These are phyloP conservation scores for Metschnikowia aberdeeniae DNA, from an alignment of 805 yeast species.

Conservation along the genomic window DNA sequence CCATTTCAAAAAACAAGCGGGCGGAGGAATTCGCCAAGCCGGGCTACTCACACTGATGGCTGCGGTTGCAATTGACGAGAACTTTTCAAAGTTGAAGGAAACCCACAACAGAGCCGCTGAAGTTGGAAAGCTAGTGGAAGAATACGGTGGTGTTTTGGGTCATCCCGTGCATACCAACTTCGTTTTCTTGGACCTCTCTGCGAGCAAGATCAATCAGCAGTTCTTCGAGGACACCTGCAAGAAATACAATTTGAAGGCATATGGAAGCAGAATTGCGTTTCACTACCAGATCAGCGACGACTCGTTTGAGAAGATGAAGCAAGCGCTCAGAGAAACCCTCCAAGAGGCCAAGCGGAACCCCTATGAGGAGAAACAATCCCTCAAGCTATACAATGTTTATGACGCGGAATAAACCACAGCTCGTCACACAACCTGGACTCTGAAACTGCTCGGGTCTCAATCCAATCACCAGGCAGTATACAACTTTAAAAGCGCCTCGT, in stretches of 20 bases:
- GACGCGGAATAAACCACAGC: neutral
- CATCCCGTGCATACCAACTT: slow-evolving; percentile 41
- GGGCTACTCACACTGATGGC: slow-evolving; percentile 42
- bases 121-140: slow-evolving; percentile 29
- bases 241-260: slow-evolving; percentile 16
- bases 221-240: slow-evolving; percentile 20
- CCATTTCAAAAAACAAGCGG: slow-evolving; percentile 41
- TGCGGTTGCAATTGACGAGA: slow-evolving; percentile 37
- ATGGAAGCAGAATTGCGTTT: slow-evolving; percentile 25
- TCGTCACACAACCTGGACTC: no score
- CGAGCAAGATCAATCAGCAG: slow-evolving; percentile 27
- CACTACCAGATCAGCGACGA: slow-evolving; percentile 34
- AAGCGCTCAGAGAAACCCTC: slow-evolving; percentile 13
- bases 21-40: slow-evolving; percentile 43
- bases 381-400: slow-evolving; percentile 10
- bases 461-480: no score
- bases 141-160: slow-evolving; percentile 27
- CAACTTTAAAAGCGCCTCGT: no score
- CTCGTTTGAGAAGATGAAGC: slow-evolving; percentile 26
- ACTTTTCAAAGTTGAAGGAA: slow-evolving; percentile 26
- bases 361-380: slow-evolving; percentile 6
- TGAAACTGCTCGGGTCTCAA: no score
- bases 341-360: slow-evolving; percentile 18
- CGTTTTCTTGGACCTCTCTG: slow-evolving; percentile 35
- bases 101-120: slow-evolving; percentile 36